phyloP scores from a whole-genome alignment of 2,329 filamentous ascomycete species.

The Paraphaeosphaeria minitans region DNA sequence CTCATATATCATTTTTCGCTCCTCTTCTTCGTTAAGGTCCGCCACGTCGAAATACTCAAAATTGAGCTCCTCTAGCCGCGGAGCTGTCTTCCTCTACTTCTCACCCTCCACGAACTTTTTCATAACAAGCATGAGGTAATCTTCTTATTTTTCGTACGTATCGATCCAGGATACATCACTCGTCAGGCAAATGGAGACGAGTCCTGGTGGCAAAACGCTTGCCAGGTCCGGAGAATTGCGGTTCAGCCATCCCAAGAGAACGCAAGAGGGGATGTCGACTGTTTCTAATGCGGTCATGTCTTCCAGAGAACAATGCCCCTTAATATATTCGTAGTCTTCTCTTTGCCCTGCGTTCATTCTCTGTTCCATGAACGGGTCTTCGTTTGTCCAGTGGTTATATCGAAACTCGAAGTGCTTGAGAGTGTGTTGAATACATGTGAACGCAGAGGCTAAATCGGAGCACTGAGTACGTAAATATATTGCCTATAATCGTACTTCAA shows the following conservation, averaged over 20 bases:
- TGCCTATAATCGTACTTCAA: too few relatives aligned
- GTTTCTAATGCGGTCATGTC: neutral
- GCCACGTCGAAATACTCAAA: neutral
- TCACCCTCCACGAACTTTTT: neutral
- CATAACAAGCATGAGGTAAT: neutral
- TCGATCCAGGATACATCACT: neutral
- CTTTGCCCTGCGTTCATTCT: neutral
- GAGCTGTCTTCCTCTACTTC: neutral
- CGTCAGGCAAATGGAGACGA: neutral
- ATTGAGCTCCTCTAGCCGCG: neutral
- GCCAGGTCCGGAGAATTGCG: neutral
- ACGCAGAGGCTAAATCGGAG: too few relatives aligned
- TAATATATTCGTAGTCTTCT: neutral
- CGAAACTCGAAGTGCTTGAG: neutral
- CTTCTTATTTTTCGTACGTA: neutral
- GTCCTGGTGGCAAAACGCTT: neutral
- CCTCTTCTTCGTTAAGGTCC: too few relatives aligned
- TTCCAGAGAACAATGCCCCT: neutral
- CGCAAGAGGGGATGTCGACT: neutral
- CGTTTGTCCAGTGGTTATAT: neutral
- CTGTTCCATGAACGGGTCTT: neutral
- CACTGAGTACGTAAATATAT: too few relatives aligned
- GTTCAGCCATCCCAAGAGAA: constrained; percentile 4
- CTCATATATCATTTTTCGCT: neutral
- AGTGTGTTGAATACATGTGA: too few relatives aligned